A percentile compares a stretch with the other conserved stretches of the same genome.
phyloP scores from a whole-genome alignment of 768 basidiomycete species.

The Lentinula guzmanii region DNA sequence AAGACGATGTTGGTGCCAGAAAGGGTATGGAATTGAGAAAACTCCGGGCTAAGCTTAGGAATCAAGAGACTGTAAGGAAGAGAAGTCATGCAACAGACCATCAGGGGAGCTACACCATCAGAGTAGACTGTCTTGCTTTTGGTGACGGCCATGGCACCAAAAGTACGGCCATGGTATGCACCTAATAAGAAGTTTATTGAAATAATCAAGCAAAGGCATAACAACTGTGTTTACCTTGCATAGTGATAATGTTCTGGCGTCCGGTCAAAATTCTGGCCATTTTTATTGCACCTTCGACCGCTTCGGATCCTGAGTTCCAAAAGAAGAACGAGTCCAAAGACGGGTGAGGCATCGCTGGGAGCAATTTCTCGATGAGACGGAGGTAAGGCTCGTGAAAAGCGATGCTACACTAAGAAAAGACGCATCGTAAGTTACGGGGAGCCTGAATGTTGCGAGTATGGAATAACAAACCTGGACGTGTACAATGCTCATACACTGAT shows the following conservation, averaged over 20 bases:
- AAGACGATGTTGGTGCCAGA: conserved; percentile 81
- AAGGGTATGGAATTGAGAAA: conserved; percentile 79
- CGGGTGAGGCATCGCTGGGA: conserved; percentile 86
- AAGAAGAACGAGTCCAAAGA: conserved; percentile 96
- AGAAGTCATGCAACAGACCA: conserved; percentile 45
- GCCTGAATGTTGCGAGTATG: background rate
- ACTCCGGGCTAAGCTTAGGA: conserved; percentile 61
- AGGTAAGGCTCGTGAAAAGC: conserved; percentile 85
- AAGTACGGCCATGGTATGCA: conserved; percentile 21
- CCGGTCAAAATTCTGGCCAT: conserved; percentile 76
- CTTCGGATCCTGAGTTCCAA: conserved; percentile 95
- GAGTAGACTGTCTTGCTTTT: conserved; percentile 90
- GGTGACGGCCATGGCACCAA: conserved; percentile 88
- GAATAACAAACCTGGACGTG: conserved; percentile 58
- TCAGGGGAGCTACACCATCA: conserved; percentile 70
- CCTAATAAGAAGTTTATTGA: background rate
- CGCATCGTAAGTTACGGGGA: background rate
- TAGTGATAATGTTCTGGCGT: conserved; percentile 81
- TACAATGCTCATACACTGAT: conserved; percentile 77
- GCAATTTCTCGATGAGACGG: conserved; percentile 74
- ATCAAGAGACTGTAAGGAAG: background rate
- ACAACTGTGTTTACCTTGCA: conserved; percentile 58
- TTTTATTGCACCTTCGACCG: conserved; percentile 85
- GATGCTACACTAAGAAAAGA: conserved; percentile 68
- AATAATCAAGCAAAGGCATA: background rate